These are phyloP conservation scores for Zizania latifolia DNA, from an alignment of 176 grass and related monocot genomes.

Conservation along the genomic window DNA sequence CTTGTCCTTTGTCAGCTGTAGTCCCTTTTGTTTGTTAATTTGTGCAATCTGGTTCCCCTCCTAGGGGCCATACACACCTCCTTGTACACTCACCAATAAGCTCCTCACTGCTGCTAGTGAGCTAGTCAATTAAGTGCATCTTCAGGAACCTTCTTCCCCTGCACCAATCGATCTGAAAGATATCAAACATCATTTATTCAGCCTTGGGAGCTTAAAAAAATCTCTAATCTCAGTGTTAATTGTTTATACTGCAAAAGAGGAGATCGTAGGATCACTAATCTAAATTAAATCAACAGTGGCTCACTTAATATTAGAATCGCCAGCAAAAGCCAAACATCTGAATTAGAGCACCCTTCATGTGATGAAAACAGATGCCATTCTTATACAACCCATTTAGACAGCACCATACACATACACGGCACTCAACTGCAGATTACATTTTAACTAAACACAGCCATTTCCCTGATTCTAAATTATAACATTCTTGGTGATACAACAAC, in stretches of 20 bases:
- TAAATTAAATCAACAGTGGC: conserved; percentile 16
- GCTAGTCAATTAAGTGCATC: too few relatives aligned
- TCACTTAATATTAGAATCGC: not conserved
- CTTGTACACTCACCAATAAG: too few relatives aligned
- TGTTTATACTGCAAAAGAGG: conserved; percentile 24
- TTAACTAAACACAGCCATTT: too few relatives aligned
- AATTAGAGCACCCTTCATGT: conserved; percentile 9
- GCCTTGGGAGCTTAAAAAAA: conserved; percentile 8
- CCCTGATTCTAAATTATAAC: too few relatives aligned
- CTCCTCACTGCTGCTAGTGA: too few relatives aligned
- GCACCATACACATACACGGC: too few relatives aligned
- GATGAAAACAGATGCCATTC: conserved; percentile 14
- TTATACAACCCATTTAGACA: too few relatives aligned
- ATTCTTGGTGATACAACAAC: too few relatives aligned
- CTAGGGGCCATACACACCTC: too few relatives aligned
- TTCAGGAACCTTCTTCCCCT: conserved; percentile 24
- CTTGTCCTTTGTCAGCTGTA: conserved; percentile 52
- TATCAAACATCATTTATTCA: conserved; percentile 6
- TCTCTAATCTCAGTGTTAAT: conserved; percentile 11
- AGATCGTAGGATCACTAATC: conserved; percentile 24
- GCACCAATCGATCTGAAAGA: conserved; percentile 19
- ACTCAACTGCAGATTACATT: too few relatives aligned
- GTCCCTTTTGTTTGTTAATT: conserved; percentile 40
- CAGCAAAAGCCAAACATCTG: conserved; percentile 16
- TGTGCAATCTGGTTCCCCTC: conserved; percentile 35